Evolutionary conservation across 2,329 filamentous ascomycete species (phyloP).

Genomic region (Ophiostoma sp.): DNA sequence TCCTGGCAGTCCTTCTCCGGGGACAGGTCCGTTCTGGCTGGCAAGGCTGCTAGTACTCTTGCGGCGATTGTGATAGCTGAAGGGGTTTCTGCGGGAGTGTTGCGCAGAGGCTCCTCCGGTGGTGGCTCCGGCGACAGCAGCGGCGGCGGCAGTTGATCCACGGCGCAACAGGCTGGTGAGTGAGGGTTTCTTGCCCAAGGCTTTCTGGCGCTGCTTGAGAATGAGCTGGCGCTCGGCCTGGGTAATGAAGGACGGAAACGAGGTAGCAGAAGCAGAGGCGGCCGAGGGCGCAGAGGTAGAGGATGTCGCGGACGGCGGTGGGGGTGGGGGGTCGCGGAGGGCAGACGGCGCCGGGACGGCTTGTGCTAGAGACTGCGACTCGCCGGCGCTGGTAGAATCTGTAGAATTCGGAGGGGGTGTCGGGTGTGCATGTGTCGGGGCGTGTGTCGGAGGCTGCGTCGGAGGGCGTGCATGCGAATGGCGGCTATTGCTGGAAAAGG

Average conservation of each 20-base stretch:
- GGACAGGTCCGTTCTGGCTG: neutral
- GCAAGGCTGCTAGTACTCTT: constrained; percentile 1
- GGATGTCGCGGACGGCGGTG: neutral
- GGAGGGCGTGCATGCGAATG: neutral
- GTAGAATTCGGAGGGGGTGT: neutral
- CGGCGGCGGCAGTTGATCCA: neutral
- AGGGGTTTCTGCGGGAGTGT: neutral
- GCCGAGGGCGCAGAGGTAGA: neutral
- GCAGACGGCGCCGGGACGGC: too few species aligned
- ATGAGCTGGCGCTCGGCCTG: neutral
- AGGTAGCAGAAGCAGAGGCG: neutral
- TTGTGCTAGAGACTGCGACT: too few species aligned
- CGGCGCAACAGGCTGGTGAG: constrained; percentile 2
- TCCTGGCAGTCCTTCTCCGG: neutral
- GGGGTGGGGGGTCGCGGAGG: neutral
- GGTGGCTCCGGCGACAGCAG: neutral
- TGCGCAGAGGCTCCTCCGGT: neutral
- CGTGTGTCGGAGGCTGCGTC: too few species aligned
- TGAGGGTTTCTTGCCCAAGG: constrained; percentile 1
- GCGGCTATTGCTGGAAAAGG: neutral
- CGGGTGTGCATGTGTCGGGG: neutral
- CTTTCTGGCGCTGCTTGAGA: neutral
- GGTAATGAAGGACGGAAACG: neutral
- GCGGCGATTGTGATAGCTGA: neutral
- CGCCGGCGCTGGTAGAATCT: neutral